These are phyloP conservation scores for Stentor roeselii DNA, from an alignment of 73 alveolate genomes.

Conservation along the genomic window DNA sequence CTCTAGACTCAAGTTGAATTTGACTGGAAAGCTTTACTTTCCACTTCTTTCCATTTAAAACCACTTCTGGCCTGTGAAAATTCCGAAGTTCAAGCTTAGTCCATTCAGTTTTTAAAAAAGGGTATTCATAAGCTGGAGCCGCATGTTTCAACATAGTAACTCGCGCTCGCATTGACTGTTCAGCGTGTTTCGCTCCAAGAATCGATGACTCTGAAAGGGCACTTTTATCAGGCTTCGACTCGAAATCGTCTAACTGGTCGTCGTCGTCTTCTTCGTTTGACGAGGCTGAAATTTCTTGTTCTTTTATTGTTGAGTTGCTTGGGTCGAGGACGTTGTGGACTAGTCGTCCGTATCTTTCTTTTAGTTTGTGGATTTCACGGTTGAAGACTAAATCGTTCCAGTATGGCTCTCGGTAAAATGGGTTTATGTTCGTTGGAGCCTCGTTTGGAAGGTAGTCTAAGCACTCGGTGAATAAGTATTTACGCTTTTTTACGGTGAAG, in stretches of 20 bases:
- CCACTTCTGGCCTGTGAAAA: constrained; percentile 9
- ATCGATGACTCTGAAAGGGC: neutral
- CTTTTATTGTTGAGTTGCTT: neutral
- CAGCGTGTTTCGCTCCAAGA: neutral
- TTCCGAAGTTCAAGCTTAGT: constrained; percentile 6
- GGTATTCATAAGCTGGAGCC: constrained; percentile 22
- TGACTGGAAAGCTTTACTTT: neutral
- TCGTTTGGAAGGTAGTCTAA: neutral
- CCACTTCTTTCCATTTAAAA: neutral
- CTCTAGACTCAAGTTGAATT: neutral
- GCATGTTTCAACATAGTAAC: constrained; percentile 26
- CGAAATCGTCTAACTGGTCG: neutral
- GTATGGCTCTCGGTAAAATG: neutral
- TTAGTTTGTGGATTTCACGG: constrained; percentile 8
- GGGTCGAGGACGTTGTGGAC: constrained; percentile 4
- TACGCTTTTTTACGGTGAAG: neutral
- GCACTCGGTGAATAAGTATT: neutral
- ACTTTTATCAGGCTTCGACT: neutral
- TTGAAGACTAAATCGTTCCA: neutral
- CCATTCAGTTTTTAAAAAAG: constrained; percentile 10
- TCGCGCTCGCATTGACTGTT: neutral
- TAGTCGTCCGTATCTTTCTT: constrained; percentile 11
- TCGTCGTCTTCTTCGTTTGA: neutral
- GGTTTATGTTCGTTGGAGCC: constrained; percentile 10
- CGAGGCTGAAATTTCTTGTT: neutral